Percentiles rank a stretch among this genome's conserved stretches.
Conservation (phyloP, 495 filamentous ascomycete genomes). For the Lophiostoma macrostomum region DNA sequence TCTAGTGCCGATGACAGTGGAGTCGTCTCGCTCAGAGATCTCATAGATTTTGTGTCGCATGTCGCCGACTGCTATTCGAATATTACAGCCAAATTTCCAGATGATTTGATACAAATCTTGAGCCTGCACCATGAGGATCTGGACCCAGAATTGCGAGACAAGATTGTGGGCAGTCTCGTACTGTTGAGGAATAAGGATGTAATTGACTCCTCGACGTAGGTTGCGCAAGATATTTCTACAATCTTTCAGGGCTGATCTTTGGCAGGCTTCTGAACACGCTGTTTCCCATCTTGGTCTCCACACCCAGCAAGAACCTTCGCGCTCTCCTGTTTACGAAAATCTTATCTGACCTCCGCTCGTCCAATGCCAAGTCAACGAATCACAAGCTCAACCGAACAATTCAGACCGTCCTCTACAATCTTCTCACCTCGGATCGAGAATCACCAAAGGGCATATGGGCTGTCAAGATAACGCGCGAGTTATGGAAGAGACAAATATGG, state of each 20-base stretch:
- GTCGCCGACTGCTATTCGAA: conserved; percentile 90
- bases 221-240: neutral
- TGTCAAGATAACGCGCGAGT: conserved; percentile 79
- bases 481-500: conserved; percentile 90
- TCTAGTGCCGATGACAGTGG: conserved; percentile 70
- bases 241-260: neutral
- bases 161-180: conserved; percentile 87
- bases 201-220: conserved; percentile 72
- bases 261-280: conserved; percentile 69
- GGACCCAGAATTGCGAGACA: conserved; percentile 80
- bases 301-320: conserved; percentile 81
- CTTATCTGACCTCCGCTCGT: conserved; percentile 78
- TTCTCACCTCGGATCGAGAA: conserved; percentile 77
- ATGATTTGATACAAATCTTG: conserved; percentile 77
- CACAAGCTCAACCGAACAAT: conserved; percentile 90
- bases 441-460: conserved; percentile 91
- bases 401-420: conserved; percentile 87
- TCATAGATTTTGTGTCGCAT: conserved; percentile 87
- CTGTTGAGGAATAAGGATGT: conserved; percentile 87
- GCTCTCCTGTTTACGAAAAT: conserved; percentile 86
- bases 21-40: conserved; percentile 73
- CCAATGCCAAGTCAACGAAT: conserved; percentile 80
- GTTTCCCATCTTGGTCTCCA: conserved; percentile 85
- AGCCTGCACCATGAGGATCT: conserved; percentile 75
- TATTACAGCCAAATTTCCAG: conserved; percentile 70